Conservation (phyloP, 352 stramenopile genomes). For the Phytopythium sindhum region DNA sequence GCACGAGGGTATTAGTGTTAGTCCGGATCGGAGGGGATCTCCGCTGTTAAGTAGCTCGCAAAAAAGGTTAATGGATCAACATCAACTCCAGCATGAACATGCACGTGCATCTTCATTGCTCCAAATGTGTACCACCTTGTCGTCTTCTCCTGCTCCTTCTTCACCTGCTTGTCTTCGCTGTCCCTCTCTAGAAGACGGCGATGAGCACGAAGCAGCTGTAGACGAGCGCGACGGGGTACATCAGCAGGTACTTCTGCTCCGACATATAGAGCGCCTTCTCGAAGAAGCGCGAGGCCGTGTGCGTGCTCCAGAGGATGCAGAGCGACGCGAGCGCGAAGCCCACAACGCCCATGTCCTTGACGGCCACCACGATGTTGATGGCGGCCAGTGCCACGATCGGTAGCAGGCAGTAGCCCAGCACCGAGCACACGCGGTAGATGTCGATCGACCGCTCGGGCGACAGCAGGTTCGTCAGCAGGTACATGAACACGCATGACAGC, state of each 20-base stretch:
- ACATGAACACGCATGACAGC: slow-evolving; percentile 95
- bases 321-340: slow-evolving; percentile 87
- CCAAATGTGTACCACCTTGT: neutral
- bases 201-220: slow-evolving; percentile 99
- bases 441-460: slow-evolving; percentile 83
- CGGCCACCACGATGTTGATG: slow-evolving; percentile 90
- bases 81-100: neutral
- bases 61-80: neutral
- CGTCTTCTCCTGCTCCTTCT: neutral
- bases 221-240: slow-evolving; percentile 95
- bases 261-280: slow-evolving; percentile 94
- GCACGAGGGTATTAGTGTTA: neutral
- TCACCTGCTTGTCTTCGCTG: neutral
- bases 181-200: slow-evolving; percentile 92
- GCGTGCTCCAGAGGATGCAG: slow-evolving; percentile 93
- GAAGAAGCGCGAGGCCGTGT: slow-evolving; percentile 94
- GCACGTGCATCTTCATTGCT: neutral
- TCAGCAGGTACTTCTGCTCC: slow-evolving; percentile 96
- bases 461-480: slow-evolving; percentile 96
- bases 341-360: slow-evolving; percentile 70
- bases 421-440: slow-evolving; percentile 92
- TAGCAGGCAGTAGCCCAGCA: slow-evolving; percentile 97
- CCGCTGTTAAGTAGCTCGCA: neutral
- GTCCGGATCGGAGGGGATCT: neutral
- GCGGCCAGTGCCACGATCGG: slow-evolving; percentile 95